Conservation (phyloP, 2,329 filamentous ascomycete species). For the Talaromyces amestolkiae region DNA sequence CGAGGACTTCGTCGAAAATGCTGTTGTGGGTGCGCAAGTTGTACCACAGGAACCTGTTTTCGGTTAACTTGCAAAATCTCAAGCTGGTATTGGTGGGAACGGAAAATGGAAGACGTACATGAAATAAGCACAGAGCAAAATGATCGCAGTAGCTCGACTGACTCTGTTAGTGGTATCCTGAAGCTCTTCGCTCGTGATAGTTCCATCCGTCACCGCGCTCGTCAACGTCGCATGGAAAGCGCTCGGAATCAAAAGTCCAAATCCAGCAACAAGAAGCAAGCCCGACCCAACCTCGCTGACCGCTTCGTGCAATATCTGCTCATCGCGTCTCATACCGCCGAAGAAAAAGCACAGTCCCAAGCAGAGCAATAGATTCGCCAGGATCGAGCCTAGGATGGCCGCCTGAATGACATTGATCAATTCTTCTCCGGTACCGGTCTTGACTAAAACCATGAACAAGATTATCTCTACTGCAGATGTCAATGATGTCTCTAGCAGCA, state of each 20-base stretch:
- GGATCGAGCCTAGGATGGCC: constrained; percentile 77
- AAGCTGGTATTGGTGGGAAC: not conserved
- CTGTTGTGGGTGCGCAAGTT: constrained; percentile 74
- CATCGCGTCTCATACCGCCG: constrained; percentile 66
- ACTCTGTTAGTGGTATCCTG: constrained; percentile 59
- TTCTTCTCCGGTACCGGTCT: constrained; percentile 48
- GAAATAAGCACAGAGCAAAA: constrained; percentile 67
- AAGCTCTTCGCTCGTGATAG: constrained; percentile 41
- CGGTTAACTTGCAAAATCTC: not conserved
- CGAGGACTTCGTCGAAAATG: constrained; percentile 72
- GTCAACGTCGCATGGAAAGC: constrained; percentile 48
- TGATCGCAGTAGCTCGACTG: constrained; percentile 67
- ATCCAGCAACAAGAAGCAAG: constrained; percentile 72
- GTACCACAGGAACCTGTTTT: constrained; percentile 59
- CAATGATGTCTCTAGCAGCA: constrained; percentile 54
- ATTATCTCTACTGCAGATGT: constrained; percentile 79
- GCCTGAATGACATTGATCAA: constrained; percentile 48
- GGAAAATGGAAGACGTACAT: constrained; percentile 45
- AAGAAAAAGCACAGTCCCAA: constrained; percentile 77
- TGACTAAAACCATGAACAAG: constrained; percentile 73
- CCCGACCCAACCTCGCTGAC: constrained; percentile 78
- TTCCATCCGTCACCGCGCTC: constrained; percentile 39
- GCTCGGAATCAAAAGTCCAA: constrained; percentile 45
- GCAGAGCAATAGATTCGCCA: constrained; percentile 79
- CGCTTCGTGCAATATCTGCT: constrained; percentile 69